phyloP scores from a whole-genome alignment of 768 basidiomycete genomes.

The Phaffia australis region DNA sequence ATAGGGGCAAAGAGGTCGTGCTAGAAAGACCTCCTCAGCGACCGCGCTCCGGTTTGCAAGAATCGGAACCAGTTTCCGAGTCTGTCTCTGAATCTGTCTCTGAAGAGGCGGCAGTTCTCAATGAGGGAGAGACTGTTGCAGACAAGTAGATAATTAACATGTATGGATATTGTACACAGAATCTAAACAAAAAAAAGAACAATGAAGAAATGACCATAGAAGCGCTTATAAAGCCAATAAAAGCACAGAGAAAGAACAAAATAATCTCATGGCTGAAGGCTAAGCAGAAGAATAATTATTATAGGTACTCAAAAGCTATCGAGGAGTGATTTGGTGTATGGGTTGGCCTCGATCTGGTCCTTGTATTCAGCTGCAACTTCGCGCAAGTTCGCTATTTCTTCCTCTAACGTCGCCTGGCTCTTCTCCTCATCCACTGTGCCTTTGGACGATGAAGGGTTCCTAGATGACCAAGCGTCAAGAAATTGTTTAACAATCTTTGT shows the following conservation, averaged over 20 bases:
- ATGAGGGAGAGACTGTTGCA: slow-evolving; percentile 23
- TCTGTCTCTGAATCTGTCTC: slow-evolving; percentile 12
- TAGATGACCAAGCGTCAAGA: slow-evolving; percentile 54
- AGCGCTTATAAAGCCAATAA: slow-evolving; percentile 1
- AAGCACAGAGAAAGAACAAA: not conserved
- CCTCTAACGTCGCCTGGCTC: slow-evolving; percentile 43
- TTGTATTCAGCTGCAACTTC: slow-evolving; percentile 55
- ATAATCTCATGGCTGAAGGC: too few relatives aligned
- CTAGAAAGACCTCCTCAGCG: not conserved
- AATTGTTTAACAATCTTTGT: slow-evolving; percentile 69
- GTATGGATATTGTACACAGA: not conserved
- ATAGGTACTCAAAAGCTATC: slow-evolving; percentile 28
- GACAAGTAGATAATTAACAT: slow-evolving; percentile 27
- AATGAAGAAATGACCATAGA: not conserved
- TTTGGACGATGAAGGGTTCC: slow-evolving; percentile 23
- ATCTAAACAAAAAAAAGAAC: slow-evolving; percentile 35
- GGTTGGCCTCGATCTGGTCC: slow-evolving; percentile 61
- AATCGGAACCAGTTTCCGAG: too few relatives aligned
- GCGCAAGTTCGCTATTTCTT: slow-evolving; percentile 47
- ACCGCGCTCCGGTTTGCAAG: not conserved
- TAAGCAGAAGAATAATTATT: too few relatives aligned
- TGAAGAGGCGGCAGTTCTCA: slow-evolving; percentile 20
- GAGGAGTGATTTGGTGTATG: slow-evolving; percentile 47
- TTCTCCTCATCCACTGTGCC: slow-evolving; percentile 24
- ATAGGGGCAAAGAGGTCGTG: too few relatives aligned